phyloP scores from a whole-genome alignment of 805 yeast genomes.

The Kazachstania viticola region DNA sequence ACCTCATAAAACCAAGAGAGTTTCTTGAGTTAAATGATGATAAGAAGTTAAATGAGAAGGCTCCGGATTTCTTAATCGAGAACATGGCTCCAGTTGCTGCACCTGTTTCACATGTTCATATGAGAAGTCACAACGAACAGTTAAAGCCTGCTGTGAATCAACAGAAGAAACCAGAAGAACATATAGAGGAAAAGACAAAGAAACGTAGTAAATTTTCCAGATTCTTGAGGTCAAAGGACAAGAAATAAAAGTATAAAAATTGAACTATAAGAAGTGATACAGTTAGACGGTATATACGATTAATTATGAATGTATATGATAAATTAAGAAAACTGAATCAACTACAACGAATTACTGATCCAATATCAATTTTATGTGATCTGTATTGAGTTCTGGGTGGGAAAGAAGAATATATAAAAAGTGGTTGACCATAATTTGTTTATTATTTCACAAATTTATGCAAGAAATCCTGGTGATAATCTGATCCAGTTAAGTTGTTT shows the following conservation, averaged over 20 bases:
- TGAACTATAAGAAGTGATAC: too few relatives aligned
- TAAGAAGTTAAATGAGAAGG: constrained; percentile 21
- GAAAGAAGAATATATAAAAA: too few relatives aligned
- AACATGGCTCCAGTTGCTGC: constrained; percentile 11
- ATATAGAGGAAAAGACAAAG: constrained; percentile 29
- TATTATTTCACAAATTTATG: constrained; percentile 28
- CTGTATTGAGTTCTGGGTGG: too few relatives aligned
- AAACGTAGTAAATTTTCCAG: constrained; percentile 37
- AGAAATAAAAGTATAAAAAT: too few relatives aligned
- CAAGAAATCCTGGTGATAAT: constrained; percentile 33
- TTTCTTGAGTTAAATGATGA: constrained; percentile 35
- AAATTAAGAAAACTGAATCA: too few relatives aligned
- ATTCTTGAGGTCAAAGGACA: constrained; percentile 29
- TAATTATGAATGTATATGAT: too few relatives aligned
- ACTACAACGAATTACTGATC: too few relatives aligned
- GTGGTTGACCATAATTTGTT: too few relatives aligned
- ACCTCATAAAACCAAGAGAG: constrained; percentile 27
- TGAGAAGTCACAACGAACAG: constrained; percentile 8
- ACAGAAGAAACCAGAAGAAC: neutral
- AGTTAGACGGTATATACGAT: too few relatives aligned
- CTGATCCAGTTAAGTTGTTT: constrained; percentile 30
- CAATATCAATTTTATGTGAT: too few relatives aligned
- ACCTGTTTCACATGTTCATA: constrained; percentile 19
- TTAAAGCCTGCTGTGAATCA: constrained; percentile 4
- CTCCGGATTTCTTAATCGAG: constrained; percentile 36